phyloP scores from a whole-genome alignment of 2,329 filamentous ascomycete genomes.

The Penicillium sp. region DNA sequence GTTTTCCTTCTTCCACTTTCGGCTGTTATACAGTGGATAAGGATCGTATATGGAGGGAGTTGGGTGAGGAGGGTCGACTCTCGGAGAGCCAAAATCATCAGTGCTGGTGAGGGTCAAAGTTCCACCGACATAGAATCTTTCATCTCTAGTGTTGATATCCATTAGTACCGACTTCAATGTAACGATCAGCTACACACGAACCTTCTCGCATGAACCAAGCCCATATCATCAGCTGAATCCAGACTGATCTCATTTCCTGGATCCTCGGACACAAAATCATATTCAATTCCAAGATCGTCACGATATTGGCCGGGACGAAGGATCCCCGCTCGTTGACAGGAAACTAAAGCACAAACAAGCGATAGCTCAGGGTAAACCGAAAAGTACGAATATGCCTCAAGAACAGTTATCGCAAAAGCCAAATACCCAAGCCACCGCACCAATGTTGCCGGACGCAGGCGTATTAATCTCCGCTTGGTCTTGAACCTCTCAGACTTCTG shows the following conservation, averaged over 20 bases:
- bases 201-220: constrained; percentile 19
- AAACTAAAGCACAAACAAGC: constrained; percentile 1
- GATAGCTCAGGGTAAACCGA: constrained; percentile 9
- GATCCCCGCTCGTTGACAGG: background rate
- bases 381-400: constrained; percentile 14
- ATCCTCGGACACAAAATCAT: background rate
- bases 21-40: constrained; percentile 71
- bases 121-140: constrained; percentile 24
- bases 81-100: background rate
- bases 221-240: constrained; percentile 17
- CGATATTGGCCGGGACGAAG: constrained; percentile 27
- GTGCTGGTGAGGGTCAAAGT: constrained; percentile 25
- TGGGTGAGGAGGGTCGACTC: constrained; percentile 13
- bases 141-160: constrained; percentile 11
- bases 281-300: background rate
- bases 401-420: constrained; percentile 9
- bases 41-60: constrained; percentile 62
- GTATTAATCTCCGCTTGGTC: background rate
- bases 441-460: constrained; percentile 11
- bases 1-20: constrained; percentile 56
- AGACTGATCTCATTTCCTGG: background rate
- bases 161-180: background rate
- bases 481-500: constrained; percentile 6
- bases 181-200: background rate
- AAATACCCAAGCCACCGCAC: constrained; percentile 18